Conservation (phyloP, 495 filamentous ascomycete species). For the Achaetomiella virescens region DNA sequence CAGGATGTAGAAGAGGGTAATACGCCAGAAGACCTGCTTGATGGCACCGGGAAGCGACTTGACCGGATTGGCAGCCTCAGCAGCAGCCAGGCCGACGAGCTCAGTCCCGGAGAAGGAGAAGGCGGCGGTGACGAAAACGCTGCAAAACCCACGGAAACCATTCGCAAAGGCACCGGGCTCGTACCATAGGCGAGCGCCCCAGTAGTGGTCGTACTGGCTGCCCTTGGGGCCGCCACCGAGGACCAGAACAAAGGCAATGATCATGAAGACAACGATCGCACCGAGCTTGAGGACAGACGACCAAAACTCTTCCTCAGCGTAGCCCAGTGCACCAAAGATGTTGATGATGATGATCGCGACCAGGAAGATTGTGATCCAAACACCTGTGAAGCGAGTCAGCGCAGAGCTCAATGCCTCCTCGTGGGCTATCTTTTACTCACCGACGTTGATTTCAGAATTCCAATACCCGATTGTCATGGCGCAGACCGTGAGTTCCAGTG, state of each 20-base stretch:
- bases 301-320: constrained; percentile 62
- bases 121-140: constrained; percentile 66
- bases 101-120: constrained; percentile 72
- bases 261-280: constrained; percentile 63
- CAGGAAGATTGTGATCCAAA: constrained; percentile 60
- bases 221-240: constrained; percentile 56
- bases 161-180: constrained; percentile 67
- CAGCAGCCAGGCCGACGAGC: constrained; percentile 65
- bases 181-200: constrained; percentile 58
- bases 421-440: constrained; percentile 27
- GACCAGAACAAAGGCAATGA: constrained; percentile 64
- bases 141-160: constrained; percentile 66
- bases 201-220: constrained; percentile 45
- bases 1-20: constrained; percentile 66
- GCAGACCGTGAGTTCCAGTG: constrained; percentile 51
- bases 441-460: constrained; percentile 43
- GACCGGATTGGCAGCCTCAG: constrained; percentile 59
- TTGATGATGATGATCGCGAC: constrained; percentile 55
- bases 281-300: constrained; percentile 50
- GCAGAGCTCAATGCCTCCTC: too few species aligned
- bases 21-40: constrained; percentile 74
- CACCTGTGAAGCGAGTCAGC: constrained; percentile 27
- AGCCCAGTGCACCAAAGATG: constrained; percentile 65
- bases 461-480: constrained; percentile 54
- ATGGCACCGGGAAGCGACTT: constrained; percentile 59